Evolutionary conservation across 495 filamentous ascomycete species (phyloP), one percentile per base, ranked within the genome.

Genomic region (Melanomma pulvis-pyrius): DNA sequence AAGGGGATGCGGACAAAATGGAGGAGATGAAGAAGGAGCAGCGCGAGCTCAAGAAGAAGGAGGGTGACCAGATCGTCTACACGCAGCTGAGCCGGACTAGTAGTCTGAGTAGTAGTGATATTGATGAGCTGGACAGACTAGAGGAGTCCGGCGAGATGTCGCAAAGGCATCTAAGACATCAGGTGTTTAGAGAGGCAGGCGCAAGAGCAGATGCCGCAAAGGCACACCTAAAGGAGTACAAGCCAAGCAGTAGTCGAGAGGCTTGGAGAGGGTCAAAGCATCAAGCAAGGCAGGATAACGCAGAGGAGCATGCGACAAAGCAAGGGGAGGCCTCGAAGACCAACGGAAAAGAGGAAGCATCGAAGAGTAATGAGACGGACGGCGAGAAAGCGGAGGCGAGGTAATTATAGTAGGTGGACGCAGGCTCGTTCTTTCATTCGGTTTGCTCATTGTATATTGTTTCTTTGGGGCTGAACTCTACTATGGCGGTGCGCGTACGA

Each of bases 101-200:
- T 26, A 63, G 50, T 15, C 82, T 92, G 39, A 90, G 88, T 50
- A 91, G 87, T 55, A 87, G 85, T 47, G 92, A 93, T 52, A 86
- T 92, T 71, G 88, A 91, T 48, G 84, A 88, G 58, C 76, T 96
- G 26, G 83, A 88, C 52, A 82, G 84, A 44, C 76, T 80, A 29
- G 75, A 79, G 77, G 77, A 46, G 21, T 36, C 34, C 11, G 71
- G 65, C 12, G 65, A 71, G 51, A 41, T 48, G 50, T 25, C 51
- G n/a, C 50, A 58, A 50, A 25, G 22, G 19, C 58, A 62, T 32
- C 52, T 73, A 8, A 24, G 71, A 32, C 46, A 61, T 30, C 58
- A 60, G 19, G 19, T 70, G 22, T 51, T 36, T 49, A 34, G 64
- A 32, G 71, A 73, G 44, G 58, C 56, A 15, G 63, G 22, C 6